Conservation (phyloP, 257 asterid genomes). For the Jaltomata sinuosa region DNA sequence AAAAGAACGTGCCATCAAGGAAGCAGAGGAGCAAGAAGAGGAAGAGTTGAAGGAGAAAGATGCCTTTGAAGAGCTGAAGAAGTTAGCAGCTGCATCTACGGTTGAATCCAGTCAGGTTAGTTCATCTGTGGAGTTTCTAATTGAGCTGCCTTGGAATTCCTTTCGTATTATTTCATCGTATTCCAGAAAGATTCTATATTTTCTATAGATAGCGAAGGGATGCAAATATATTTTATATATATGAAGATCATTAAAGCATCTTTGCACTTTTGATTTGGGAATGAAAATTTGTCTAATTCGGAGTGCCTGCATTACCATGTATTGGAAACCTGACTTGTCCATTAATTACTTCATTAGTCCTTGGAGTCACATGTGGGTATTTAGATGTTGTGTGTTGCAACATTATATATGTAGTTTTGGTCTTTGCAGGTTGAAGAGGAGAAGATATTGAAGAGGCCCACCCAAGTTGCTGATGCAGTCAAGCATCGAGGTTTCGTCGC, state of each 20-base stretch:
- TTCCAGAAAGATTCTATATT: not conserved
- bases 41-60: constrained; percentile 55
- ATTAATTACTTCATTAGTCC: not conserved
- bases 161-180: not conserved
- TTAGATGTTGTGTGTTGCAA: not conserved
- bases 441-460: constrained; percentile 46
- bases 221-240: not conserved
- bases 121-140: not conserved
- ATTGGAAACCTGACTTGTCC: not conserved
- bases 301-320: not conserved
- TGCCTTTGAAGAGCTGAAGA: constrained; percentile 96
- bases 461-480: constrained; percentile 58
- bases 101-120: constrained; percentile 40
- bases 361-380: not conserved
- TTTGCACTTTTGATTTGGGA: not conserved
- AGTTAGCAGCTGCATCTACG: constrained; percentile 45
- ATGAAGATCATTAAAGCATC: not conserved
- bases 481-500: constrained; percentile 89
- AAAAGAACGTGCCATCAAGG: constrained; percentile 39
- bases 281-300: not conserved
- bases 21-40: constrained; percentile 63
- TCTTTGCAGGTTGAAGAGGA: constrained; percentile 48
- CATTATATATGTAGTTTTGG: not conserved
- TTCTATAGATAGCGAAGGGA: not conserved
- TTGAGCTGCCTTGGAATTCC: not conserved